phyloP scores from a whole-genome alignment of 805 yeast species.

The Metschnikowia noctiluminum region DNA sequence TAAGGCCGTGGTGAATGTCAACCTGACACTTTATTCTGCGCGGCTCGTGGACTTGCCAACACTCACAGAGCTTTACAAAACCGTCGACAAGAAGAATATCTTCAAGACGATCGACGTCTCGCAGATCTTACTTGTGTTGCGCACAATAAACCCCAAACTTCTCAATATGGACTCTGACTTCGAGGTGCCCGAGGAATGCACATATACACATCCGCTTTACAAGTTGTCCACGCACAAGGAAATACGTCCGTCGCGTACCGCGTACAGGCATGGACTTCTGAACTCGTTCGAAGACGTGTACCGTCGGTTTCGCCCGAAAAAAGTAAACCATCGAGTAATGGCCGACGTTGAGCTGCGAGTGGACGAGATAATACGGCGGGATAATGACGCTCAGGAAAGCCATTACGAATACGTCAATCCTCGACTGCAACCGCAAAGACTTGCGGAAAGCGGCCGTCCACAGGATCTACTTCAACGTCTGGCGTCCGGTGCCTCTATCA shows the following conservation, averaged over 20 bases:
- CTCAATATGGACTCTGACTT: conserved; percentile 46
- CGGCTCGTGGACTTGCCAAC: conserved; percentile 88
- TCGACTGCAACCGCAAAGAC: conserved; percentile 27
- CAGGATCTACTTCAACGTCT: background rate
- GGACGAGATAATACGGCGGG: conserved; percentile 68
- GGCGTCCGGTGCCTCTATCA: background rate
- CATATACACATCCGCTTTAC: conserved; percentile 40
- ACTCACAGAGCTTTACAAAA: conserved; percentile 78
- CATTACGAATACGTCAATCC: conserved; percentile 69
- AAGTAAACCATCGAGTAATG: conserved; percentile 65
- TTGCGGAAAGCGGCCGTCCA: background rate
- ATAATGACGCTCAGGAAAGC: conserved; percentile 79
- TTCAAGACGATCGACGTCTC: conserved; percentile 82
- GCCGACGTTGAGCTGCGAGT: conserved; percentile 78
- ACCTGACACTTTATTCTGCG: conserved; percentile 72
- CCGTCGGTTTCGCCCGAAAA: conserved; percentile 66
- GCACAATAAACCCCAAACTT: conserved; percentile 40
- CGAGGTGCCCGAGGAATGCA: conserved; percentile 34
- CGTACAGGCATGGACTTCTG: conserved; percentile 74
- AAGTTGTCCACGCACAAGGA: conserved; percentile 29
- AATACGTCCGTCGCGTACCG: conserved; percentile 46
- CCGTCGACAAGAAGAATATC: conserved; percentile 84
- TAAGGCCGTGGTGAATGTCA: conserved; percentile 72
- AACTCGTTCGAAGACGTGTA: conserved; percentile 74
- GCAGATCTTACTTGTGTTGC: conserved; percentile 78